Evolutionary conservation across 768 basidiomycete species (phyloP).

Genomic region (Boletus sensibilis): DNA sequence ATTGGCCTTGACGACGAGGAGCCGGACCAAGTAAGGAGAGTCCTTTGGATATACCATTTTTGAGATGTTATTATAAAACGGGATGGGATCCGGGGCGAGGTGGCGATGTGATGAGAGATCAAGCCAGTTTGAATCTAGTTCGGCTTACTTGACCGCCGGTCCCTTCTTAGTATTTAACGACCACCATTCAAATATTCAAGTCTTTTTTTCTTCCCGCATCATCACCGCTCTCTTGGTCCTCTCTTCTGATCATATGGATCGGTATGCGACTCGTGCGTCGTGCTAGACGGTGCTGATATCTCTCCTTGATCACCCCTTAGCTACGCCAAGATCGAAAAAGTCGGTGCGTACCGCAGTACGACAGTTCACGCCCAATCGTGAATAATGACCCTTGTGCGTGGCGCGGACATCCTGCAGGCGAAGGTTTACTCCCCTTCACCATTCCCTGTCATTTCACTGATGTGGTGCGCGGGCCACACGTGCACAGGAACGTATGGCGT

Average conservation of each 20-base stretch:
- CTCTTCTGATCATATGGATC: slow-evolving; percentile 29
- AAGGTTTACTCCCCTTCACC: slow-evolving; percentile 33
- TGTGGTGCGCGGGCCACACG: slow-evolving; percentile 1
- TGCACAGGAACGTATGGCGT: slow-evolving; percentile 92
- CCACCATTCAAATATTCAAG: slow-evolving; percentile 5
- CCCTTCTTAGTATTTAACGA: slow-evolving; percentile 17
- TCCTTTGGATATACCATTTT: slow-evolving; percentile 1
- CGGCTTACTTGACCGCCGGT: slow-evolving; percentile 15
- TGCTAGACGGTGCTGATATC: slow-evolving; percentile 18
- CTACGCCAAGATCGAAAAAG: slow-evolving; percentile 97
- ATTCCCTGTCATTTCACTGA: neutral
- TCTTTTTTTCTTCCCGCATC: slow-evolving; percentile 3
- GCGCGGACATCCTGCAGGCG: slow-evolving; percentile 35
- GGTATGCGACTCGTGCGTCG: slow-evolving; percentile 25
- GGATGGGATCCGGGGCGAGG: neutral
- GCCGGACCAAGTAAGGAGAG: neutral
- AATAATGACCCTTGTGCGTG: slow-evolving; percentile 20
- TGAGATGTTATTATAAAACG: neutral
- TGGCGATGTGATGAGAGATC: slow-evolving; percentile 15
- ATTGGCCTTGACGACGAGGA: slow-evolving; percentile 15
- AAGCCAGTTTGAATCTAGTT: slow-evolving; percentile 11
- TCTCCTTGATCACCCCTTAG: slow-evolving; percentile 43
- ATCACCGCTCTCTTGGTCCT: slow-evolving; percentile 3
- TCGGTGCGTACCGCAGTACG: slow-evolving; percentile 65
- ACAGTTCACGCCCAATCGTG: slow-evolving; percentile 1